phyloP scores from a whole-genome alignment of 2,329 filamentous ascomycete genomes.

The Fusarium pseudocircinatum region DNA sequence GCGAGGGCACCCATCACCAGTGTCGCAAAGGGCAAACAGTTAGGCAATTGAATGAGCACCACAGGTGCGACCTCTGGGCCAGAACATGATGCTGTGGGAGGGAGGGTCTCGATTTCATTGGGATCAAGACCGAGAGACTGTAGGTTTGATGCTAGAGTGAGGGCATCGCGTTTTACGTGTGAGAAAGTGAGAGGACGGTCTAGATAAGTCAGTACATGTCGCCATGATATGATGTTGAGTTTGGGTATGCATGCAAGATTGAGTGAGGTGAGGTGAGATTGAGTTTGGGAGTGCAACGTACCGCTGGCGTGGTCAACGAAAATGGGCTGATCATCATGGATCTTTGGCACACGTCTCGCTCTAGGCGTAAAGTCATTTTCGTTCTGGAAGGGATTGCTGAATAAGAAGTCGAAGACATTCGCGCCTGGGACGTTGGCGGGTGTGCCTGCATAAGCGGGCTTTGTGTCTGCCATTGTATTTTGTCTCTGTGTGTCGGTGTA shows the following conservation, averaged over 20 bases:
- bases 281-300: conserved; percentile 31
- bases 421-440: conserved; percentile 30
- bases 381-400: conserved; percentile 50
- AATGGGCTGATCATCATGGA: conserved; percentile 48
- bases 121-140: conserved; percentile 50
- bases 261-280: background rate
- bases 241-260: background rate
- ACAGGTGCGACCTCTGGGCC: conserved; percentile 53
- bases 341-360: conserved; percentile 45
- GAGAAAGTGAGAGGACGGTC: conserved; percentile 50
- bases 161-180: conserved; percentile 48
- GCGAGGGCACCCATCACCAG: conserved; percentile 51
- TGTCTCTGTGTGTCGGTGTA: background rate
- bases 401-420: conserved; percentile 51
- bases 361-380: conserved; percentile 44
- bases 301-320: conserved; percentile 54
- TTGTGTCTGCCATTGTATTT: conserved; percentile 18
- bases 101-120: conserved; percentile 46
- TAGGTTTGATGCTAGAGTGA: conserved; percentile 50
- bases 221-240: background rate
- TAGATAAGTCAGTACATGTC: conserved; percentile 25
- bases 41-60: conserved; percentile 55
- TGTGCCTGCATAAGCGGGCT: conserved; percentile 28
- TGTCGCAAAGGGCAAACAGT: conserved; percentile 52
- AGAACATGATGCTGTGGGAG: conserved; percentile 51